These are phyloP conservation scores for Colletotrichum orchidophilum DNA, from an alignment of 2,329 filamentous ascomycete genomes.

Conservation along the genomic window DNA sequence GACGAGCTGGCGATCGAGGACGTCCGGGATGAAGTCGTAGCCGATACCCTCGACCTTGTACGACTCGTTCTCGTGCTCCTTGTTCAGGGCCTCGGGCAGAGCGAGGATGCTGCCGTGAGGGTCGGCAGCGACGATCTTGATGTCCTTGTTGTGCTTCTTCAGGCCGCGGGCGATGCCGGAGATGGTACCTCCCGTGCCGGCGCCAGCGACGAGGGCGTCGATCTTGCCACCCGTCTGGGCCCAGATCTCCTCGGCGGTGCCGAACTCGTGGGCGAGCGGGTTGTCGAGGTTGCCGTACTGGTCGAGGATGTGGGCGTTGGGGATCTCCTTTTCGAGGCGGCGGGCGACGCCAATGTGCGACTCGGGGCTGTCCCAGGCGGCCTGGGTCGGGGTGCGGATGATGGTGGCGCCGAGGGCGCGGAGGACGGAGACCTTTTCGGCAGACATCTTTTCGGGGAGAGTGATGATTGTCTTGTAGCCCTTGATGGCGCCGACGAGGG, in stretches of 20 bases:
- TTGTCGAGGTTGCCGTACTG: slow-evolving; percentile 95
- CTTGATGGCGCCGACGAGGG: slow-evolving; percentile 93
- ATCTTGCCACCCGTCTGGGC: slow-evolving; percentile 85
- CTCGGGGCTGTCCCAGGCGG: slow-evolving; percentile 93
- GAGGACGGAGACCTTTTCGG: slow-evolving; percentile 95
- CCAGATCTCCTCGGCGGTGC: slow-evolving; percentile 98
- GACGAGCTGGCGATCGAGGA: slow-evolving; percentile 81
- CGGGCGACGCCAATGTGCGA: slow-evolving; percentile 96
- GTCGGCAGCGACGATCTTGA: slow-evolving; percentile 93
- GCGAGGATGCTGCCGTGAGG: slow-evolving; percentile 93
- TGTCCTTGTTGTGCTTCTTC: slow-evolving; percentile 83
- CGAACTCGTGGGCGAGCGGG: slow-evolving; percentile 90
- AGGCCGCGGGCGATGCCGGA: slow-evolving; percentile 88
- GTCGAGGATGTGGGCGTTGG: slow-evolving; percentile 95
- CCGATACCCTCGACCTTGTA: slow-evolving; percentile 99
- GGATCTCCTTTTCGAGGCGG: slow-evolving; percentile 91
- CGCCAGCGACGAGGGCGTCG: slow-evolving; percentile 86
- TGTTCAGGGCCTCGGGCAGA: slow-evolving; percentile 80
- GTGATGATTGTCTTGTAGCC: slow-evolving; percentile 99
- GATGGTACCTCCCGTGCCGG: slow-evolving; percentile 95
- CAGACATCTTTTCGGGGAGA: slow-evolving; percentile 98
- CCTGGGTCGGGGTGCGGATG: slow-evolving; percentile 95
- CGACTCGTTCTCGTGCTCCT: slow-evolving; percentile 79
- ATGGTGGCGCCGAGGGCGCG: slow-evolving; percentile 95
- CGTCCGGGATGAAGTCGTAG: slow-evolving; percentile 97